Evolutionary conservation across 2,329 filamentous ascomycete species (phyloP).

Genomic region (Lachnellula cervina): DNA sequence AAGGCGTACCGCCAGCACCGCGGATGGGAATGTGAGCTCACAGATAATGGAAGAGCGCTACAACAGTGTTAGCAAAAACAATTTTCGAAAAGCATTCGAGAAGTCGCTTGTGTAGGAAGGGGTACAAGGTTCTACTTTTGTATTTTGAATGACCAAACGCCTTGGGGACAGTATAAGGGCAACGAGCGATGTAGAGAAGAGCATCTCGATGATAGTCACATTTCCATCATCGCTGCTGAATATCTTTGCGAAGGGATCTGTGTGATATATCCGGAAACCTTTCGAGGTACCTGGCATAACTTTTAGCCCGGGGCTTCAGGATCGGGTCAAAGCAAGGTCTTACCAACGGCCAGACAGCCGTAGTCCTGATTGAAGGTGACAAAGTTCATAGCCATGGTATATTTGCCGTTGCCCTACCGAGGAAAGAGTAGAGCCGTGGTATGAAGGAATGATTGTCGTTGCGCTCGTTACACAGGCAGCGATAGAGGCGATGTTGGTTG

Average conservation of each 20-base stretch:
- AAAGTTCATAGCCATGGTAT: conserved; percentile 81
- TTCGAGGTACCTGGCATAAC: conserved; percentile 69
- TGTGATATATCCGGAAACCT: conserved; percentile 95
- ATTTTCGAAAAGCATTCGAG: neutral
- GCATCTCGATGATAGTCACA: conserved; percentile 95
- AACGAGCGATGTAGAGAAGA: conserved; percentile 95
- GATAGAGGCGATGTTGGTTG: neutral
- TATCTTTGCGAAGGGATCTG: conserved; percentile 91
- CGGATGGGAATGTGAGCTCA: conserved; percentile 97
- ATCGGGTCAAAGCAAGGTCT: conserved; percentile 29
- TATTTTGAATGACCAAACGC: conserved; percentile 93
- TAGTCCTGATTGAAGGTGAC: conserved; percentile 99
- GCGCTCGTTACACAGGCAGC: neutral
- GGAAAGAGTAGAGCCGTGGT: too few species aligned
- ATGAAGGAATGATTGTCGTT: too few species aligned
- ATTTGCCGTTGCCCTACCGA: neutral
- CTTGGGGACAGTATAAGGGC: conserved; percentile 88
- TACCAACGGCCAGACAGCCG: conserved; percentile 92
- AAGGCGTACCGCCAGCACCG: conserved; percentile 85
- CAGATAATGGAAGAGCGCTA: conserved; percentile 79
- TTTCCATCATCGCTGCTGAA: conserved; percentile 94
- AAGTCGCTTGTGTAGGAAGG: neutral
- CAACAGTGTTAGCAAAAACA: conserved; percentile 7
- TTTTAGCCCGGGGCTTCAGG: conserved; percentile 3
- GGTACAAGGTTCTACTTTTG: conserved; percentile 60